Percentiles rank a stretch among this genome's conserved stretches.
Conservation (phyloP, 805 yeast species). For the Metschnikowia lachancei region DNA sequence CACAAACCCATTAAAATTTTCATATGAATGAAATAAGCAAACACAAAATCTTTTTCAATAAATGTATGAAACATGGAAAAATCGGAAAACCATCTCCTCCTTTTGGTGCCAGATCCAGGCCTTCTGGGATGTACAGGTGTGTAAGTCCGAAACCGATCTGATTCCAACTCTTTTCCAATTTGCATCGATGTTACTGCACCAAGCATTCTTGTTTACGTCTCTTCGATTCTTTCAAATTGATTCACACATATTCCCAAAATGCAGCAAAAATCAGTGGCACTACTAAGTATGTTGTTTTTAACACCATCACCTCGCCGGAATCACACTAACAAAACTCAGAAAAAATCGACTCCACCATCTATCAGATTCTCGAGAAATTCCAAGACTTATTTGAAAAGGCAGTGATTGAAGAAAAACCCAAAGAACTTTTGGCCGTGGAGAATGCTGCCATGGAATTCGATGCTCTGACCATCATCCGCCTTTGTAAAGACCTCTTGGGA, state of each 20-base stretch:
- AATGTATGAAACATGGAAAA: too few species aligned
- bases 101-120: too few species aligned
- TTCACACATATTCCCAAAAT: constrained; percentile 21
- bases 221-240: neutral
- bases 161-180: too few species aligned
- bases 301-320: too few species aligned
- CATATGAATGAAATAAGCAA: too few species aligned
- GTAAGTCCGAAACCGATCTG: too few species aligned
- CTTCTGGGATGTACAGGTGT: too few species aligned
- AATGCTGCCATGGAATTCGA: constrained; percentile 54
- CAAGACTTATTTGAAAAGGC: constrained; percentile 53
- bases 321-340: constrained; percentile 13
- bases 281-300: constrained; percentile 22
- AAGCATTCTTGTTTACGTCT: neutral
- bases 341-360: constrained; percentile 51
- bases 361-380: constrained; percentile 49
- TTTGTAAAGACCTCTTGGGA: constrained; percentile 51
- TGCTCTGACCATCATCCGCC: constrained; percentile 48
- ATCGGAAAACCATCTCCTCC: too few species aligned
- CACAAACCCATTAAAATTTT: too few species aligned
- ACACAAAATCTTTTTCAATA: too few species aligned
- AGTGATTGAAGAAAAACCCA: constrained; percentile 38
- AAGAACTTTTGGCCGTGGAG: constrained; percentile 48
- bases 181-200: too few species aligned
- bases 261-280: constrained; percentile 46